Conservation (phyloP, 768 basidiomycete species). For the Lentinula guzmanii region DNA sequence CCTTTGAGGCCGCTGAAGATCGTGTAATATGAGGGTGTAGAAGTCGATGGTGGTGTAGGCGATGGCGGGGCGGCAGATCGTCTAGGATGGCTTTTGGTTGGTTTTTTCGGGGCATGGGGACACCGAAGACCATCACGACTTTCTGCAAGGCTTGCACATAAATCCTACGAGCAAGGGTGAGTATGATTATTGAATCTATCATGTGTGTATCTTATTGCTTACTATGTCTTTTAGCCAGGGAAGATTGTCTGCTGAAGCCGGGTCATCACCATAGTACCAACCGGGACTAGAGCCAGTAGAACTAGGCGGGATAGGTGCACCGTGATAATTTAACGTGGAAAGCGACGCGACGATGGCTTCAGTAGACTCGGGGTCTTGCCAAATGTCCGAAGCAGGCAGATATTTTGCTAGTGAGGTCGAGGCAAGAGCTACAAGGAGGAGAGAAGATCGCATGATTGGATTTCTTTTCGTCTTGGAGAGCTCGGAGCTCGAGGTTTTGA, state of each 20-base stretch:
- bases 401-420: neutral
- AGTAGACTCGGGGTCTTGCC: neutral
- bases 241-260: neutral
- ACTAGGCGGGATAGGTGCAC: constrained; percentile 30
- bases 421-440: neutral
- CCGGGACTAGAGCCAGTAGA: constrained; percentile 21
- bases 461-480: too few species aligned
- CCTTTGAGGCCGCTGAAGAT: constrained; percentile 23
- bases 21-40: constrained; percentile 19
- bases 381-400: neutral
- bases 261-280: constrained; percentile 29
- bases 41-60: constrained; percentile 13
- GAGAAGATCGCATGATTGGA: neutral
- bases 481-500: too few species aligned
- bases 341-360: constrained; percentile 1
- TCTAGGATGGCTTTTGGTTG: neutral
- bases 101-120: constrained; percentile 5
- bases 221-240: constrained; percentile 3
- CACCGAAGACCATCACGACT: constrained; percentile 20
- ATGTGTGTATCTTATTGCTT: neutral
- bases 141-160: constrained; percentile 17
- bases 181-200: too few species aligned
- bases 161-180: constrained; percentile 7
- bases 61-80: neutral
- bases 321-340: constrained; percentile 21